phyloP scores from a whole-genome alignment of 805 yeast species.

The Candida wancherniae region DNA sequence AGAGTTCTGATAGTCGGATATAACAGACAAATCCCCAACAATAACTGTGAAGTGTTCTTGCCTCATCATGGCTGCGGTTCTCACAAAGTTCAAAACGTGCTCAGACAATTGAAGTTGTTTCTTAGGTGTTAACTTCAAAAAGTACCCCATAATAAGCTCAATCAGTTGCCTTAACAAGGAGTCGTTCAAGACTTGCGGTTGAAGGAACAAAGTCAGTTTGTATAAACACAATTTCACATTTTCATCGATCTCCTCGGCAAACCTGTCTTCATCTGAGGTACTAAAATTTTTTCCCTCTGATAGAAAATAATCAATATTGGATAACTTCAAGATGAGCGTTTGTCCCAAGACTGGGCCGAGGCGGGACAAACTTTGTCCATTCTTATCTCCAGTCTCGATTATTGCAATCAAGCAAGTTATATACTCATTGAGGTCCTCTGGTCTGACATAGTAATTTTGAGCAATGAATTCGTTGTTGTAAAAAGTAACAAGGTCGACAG shows the following conservation, averaged over 20 bases:
- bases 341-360: conserved; percentile 21
- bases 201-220: conserved; percentile 30
- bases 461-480: conserved; percentile 28
- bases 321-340: conserved; percentile 23
- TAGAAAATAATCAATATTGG: conserved; percentile 16
- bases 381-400: conserved; percentile 22
- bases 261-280: conserved; percentile 11
- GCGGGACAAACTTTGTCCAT: conserved; percentile 1
- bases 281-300: conserved; percentile 9
- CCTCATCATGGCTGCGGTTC: conserved; percentile 32
- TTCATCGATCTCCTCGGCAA: conserved; percentile 14
- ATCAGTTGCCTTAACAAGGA: conserved; percentile 31
- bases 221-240: conserved; percentile 27
- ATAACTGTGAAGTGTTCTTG: conserved; percentile 22
- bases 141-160: conserved; percentile 28
- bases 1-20: conserved; percentile 16
- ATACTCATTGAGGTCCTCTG: conserved; percentile 21
- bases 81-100: conserved; percentile 30
- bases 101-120: conserved; percentile 20
- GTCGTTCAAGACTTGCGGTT: conserved; percentile 27
- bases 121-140: conserved; percentile 15
- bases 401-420: conserved; percentile 27
- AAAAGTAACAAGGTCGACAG: conserved; percentile 22
- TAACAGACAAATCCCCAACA: conserved; percentile 12
- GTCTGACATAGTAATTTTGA: conserved; percentile 23